Base-by-base conservation (phyloP, 2,329 filamentous ascomycete genomes). In the Cercospora citrullina region DNA sequence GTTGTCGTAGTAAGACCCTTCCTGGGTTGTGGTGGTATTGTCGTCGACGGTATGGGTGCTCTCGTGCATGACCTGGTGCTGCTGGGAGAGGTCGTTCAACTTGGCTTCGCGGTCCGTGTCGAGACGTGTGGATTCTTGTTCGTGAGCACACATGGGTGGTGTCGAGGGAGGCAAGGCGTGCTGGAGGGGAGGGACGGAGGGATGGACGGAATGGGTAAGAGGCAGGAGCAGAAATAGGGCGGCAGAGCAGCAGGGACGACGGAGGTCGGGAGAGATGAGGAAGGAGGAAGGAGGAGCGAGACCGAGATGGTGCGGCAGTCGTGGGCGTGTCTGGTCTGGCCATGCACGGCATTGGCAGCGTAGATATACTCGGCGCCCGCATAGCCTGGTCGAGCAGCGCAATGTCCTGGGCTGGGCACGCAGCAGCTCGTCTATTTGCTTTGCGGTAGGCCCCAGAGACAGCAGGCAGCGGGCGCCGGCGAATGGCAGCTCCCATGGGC, bases 1-100 rank as follows among this genome's bases (percentile, higher is more conserved):
- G n/a, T 65, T 48, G 53, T 73, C 71, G 71, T 76, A 76, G 63
- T 70, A 53, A 28, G 66, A 39, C 5, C 58, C 60, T 39, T 60
- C 36, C 4, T 39, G 53, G 64, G 62, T 58, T 39, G 51, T 57
- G 12, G 42, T 53, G n/a, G 48, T 18, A 23, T 8, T 21, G 33
- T 58, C 31, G 18, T 51, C 18, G 21, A 9, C 45, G 45, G 21
- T 14, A 14, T 23, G 45, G 21, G 2, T 23, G 4, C 9, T 16
- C 18, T 64, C 23, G 30, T 21, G 28, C 33, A 18, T 42, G 55
- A 36, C 55, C 51, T 51, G 23, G 16, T 31, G 53, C 14, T 31
- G 26, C 14, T 31, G 26, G 53, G 53, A 58, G 16, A 23, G 5
- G 5, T 16, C 28, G 55, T 48, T 48, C 14, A 36, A 10, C 18